Base-by-base conservation (phyloP, 2,329 filamentous ascomycete species). In the Cladosporium cucumerinum region DNA sequence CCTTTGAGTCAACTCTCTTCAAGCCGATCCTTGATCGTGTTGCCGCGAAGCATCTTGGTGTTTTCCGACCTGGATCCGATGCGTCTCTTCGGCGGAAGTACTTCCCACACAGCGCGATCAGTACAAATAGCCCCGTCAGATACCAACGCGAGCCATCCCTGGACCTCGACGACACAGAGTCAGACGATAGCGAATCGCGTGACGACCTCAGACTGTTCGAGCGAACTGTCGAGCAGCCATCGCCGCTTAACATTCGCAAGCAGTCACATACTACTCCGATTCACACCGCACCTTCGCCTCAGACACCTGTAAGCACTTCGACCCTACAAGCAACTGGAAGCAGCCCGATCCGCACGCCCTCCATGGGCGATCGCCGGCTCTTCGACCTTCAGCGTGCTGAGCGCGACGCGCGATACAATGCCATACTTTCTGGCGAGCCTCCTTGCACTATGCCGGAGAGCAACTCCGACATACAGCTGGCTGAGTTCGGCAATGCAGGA, bases 391-490 rank as follows among this genome's bases (percentile, higher is more conserved):
- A 67, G 59, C 65, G 71, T n/a, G 71, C 72, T 8, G 65, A 69
- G n/a, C 68, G 71, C 43, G 69, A 72, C 49, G 68, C 68, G 63
- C 68, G 71, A 18, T 73, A 73, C 66, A 72, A 72, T 36, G 70
- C 71, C 12, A 59, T 74, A 25, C 57, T 60, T 14, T 49, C 30
- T 14, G 28, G 39, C 21, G 43, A 11, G 7, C n/a, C 18, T 21
- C 49, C 36, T 32, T 16, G 11, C 30, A n/a, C 23, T 18, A 26
- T 55, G 18, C 5, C 7, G 16, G 25, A 61, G 21, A 10, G 18
- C 2, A 26, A 46, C 25, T 54, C 32, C 5, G 49, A 39, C 36
- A 34, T 55, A 25, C 49, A 62, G 32, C n/a, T 62, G 32, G 60
- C 60, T 12, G 60, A 48, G n/a, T 62, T 62, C 23, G 34, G 21